Conservation (phyloP, 352 stramenopile genomes). For the Peronospora farinosa region DNA sequence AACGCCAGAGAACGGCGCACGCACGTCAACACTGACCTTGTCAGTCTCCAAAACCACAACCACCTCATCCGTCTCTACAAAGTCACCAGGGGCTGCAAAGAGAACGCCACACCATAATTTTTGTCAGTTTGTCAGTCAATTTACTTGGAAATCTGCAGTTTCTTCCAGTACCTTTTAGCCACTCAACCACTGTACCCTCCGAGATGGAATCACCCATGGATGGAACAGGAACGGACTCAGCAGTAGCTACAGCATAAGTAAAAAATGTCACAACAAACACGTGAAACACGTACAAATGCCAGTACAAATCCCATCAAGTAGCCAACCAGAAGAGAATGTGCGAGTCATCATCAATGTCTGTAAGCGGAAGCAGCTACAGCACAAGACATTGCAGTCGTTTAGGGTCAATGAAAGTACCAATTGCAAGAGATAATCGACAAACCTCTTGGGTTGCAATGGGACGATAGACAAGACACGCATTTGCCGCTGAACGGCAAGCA, state of each 20-base stretch:
- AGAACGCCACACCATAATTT: no score
- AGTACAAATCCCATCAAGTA: neutral
- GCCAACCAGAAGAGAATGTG: slow-evolving; percentile 45
- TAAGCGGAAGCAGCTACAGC: slow-evolving; percentile 20
- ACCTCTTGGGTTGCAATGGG: slow-evolving; percentile 25
- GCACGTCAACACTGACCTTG: slow-evolving; percentile 94
- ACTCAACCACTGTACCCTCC: slow-evolving; percentile 96
- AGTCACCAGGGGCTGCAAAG: slow-evolving; percentile 81
- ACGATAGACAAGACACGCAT: slow-evolving; percentile 29
- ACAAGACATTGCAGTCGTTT: neutral
- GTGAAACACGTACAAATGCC: neutral
- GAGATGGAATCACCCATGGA: slow-evolving; percentile 96
- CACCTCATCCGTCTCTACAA: slow-evolving; percentile 93
- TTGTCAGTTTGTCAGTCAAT: neutral
- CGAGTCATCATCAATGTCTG: slow-evolving; percentile 25
- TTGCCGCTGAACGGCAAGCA: slow-evolving; percentile 8
- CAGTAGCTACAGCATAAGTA: slow-evolving; percentile 21
- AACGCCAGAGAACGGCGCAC: slow-evolving; percentile 86
- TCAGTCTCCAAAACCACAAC: slow-evolving; percentile 98
- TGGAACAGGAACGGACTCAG: slow-evolving; percentile 67
- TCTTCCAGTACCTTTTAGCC: slow-evolving; percentile 74
- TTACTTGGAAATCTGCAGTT: neutral
- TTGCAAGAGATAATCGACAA: neutral
- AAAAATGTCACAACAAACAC: neutral
- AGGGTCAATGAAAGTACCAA: neutral